phyloP scores from a whole-genome alignment of 208 protist genomes.

The Leishmania gerbilli region DNA sequence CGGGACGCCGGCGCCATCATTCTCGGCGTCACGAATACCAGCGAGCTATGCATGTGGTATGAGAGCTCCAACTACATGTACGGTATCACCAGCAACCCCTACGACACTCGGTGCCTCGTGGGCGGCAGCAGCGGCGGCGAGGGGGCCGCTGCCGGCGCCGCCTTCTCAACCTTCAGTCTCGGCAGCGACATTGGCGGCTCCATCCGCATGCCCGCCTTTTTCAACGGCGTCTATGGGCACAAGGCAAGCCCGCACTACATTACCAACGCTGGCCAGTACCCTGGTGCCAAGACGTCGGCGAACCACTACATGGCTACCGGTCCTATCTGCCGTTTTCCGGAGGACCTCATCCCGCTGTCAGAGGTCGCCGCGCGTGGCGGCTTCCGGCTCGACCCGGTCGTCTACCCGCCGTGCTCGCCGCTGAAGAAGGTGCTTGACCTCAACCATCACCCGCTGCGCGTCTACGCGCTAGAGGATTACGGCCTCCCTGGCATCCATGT shows the following conservation, averaged over 20 bases:
- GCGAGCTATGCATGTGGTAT: constrained; percentile 90
- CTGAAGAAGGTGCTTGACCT: constrained; percentile 55
- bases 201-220: constrained; percentile 91
- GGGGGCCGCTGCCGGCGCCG: constrained; percentile 74
- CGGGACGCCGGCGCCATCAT: constrained; percentile 89
- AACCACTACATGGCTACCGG: constrained; percentile 90
- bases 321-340: constrained; percentile 80
- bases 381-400: constrained; percentile 62
- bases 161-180: constrained; percentile 81
- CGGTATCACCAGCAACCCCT: constrained; percentile 90
- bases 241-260: constrained; percentile 89
- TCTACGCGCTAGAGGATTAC: constrained; percentile 86
- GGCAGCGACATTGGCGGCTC: constrained; percentile 92
- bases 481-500: constrained; percentile 58
- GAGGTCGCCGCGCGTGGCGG: constrained; percentile 76
- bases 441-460: constrained; percentile 40
- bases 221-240: constrained; percentile 91
- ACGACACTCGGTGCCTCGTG: constrained; percentile 81
- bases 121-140: constrained; percentile 90
- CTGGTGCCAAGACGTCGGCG: constrained; percentile 59
- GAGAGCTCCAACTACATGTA: constrained; percentile 91
- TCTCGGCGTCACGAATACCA: constrained; percentile 90
- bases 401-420: constrained; percentile 66
- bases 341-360: constrained; percentile 82
- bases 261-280: constrained; percentile 80